Base-by-base conservation (phyloP, 2,329 filamentous ascomycete genomes). In the Capronia coronata region DNA sequence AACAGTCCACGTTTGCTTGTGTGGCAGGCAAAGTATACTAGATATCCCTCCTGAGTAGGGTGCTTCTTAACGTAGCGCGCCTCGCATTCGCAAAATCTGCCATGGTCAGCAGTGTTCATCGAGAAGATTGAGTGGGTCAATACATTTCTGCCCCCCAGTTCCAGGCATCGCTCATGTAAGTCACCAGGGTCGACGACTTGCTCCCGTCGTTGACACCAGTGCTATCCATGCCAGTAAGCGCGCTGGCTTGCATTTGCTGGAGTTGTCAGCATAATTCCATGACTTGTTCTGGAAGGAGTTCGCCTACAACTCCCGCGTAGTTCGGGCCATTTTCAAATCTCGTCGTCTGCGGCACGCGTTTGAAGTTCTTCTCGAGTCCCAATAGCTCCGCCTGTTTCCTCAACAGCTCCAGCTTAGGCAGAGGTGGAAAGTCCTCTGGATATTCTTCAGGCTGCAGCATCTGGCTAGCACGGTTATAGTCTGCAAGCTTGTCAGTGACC, bases 111-210 rank as follows among this genome's bases (percentile, higher is more conserved):
- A 30, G 18, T 10, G 6, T 22, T 22, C 43, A 38, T 13, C 11
- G 11, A 2, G 2, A 11, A 39, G 34, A 16, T n/a, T 10, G n/a
- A 9, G 21, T 14, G 10, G 21, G 14, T 34, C 6, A 23, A 2
- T 46, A 46, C 38, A 49, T 43, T 16, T 49, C 46, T 16, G 46
- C 39, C 11, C 46, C 46, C 46, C 46, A 49, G 27, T 49, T 49
- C 46, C 46, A 49, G 3, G 46, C 46, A 34, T 49, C 46, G n/a
- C 23, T 32, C 11, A 49, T 10, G 18, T 49, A 49, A 9, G 46
- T 49, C 39, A 43, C 40, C 11, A 39, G 29, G 18, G 32, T 39
- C 5, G 39, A 29, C 4, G 27, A 37, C 30, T 49, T 49, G 16
- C 29, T 37, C 5, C 46, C 46, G 35, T 49, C 46, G 22, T 49